Conservation (phyloP, 2,329 filamentous ascomycete species). For the Diaporthe sp. region DNA sequence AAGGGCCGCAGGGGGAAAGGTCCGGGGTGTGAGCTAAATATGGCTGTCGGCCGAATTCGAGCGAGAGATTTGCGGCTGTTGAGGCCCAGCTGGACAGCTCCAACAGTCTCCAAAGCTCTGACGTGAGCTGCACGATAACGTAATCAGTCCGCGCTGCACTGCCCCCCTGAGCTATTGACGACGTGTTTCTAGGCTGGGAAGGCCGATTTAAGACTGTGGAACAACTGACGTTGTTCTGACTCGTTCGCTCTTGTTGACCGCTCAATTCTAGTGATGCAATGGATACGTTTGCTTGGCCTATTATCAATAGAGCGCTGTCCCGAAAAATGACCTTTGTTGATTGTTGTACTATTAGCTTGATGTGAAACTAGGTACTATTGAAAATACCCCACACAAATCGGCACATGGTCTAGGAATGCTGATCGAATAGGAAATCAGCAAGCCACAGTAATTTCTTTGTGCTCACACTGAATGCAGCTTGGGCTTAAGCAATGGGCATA, state of each 20-base stretch:
- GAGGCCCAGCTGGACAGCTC: neutral
- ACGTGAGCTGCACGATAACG: conserved; percentile 27
- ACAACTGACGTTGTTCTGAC: conserved; percentile 20
- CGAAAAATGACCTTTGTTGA: too few species aligned
- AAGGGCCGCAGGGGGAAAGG: neutral
- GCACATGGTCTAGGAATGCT: neutral
- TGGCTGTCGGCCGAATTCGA: conserved; percentile 10
- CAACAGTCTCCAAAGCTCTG: conserved; percentile 19
- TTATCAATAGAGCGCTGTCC: neutral
- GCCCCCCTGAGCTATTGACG: neutral
- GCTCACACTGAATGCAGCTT: too few species aligned
- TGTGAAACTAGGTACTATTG: too few species aligned
- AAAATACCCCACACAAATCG: neutral
- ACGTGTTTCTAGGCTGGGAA: neutral
- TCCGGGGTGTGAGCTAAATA: conserved; percentile 6
- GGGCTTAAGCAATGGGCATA: neutral
- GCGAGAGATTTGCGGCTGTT: conserved; percentile 8
- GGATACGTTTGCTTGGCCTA: neutral
- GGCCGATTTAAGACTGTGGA: neutral
- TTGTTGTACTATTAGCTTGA: neutral
- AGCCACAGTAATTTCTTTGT: neutral
- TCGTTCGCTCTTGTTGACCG: neutral
- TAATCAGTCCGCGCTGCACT: conserved; percentile 18
- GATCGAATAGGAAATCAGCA: neutral
- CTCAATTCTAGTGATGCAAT: neutral